A percentile compares a stretch with the other conserved stretches of the same genome.
Conservation (phyloP, 140 eudicot species). For the Erigeron philadelphicus region DNA sequence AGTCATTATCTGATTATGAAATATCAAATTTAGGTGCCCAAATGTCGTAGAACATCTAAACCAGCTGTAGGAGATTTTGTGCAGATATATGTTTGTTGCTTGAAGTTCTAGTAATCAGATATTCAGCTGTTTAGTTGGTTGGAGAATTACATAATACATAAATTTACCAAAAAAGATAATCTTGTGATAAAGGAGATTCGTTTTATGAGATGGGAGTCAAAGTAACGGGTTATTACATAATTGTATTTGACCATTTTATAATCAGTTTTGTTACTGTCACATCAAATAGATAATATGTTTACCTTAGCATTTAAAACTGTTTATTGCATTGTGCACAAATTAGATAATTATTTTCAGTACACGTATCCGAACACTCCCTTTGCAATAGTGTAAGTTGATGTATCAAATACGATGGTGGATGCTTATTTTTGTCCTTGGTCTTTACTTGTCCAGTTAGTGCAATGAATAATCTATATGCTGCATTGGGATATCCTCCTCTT, state of each 20-base stretch:
- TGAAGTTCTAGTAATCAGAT: too few relatives aligned
- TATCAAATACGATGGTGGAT: neutral
- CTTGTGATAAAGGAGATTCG: neutral
- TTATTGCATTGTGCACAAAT: neutral
- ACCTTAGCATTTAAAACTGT: neutral
- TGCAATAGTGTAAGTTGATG: neutral
- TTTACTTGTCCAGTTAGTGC: slow-evolving; percentile 60
- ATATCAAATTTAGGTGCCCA: too few relatives aligned
- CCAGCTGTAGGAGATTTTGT: neutral
- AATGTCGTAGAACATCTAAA: too few relatives aligned
- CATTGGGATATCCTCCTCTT: slow-evolving; percentile 66
- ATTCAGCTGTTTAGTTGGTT: neutral
- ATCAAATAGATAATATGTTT: neutral
- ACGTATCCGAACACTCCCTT: too few relatives aligned
- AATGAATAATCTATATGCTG: slow-evolving; percentile 57
- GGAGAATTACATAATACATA: neutral
- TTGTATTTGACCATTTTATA: neutral
- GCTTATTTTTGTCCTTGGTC: slow-evolving; percentile 8
- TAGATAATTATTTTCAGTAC: too few relatives aligned
- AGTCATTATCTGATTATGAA: too few relatives aligned
- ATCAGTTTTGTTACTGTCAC: neutral
- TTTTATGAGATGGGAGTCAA: neutral
- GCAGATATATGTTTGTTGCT: neutral
- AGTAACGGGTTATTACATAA: neutral
- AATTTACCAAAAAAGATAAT: neutral